Percentiles rank a stretch among this genome's conserved stretches.
These are phyloP conservation scores for Carallia pectinifolia DNA, from an alignment of 345 rosid genomes.

Conservation along the genomic window DNA sequence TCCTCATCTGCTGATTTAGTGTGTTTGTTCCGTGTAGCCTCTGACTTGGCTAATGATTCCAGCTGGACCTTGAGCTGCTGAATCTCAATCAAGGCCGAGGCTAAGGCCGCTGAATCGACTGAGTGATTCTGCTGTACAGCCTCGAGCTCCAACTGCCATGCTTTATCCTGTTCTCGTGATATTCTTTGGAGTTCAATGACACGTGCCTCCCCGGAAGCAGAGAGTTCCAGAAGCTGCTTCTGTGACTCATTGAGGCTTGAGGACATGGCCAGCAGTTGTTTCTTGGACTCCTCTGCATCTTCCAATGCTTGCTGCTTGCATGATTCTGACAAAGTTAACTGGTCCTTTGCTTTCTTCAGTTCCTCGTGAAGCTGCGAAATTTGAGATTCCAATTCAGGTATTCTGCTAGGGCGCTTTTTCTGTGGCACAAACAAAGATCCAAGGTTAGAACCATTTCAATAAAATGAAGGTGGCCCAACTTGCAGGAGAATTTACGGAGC, in stretches of 20 bases:
- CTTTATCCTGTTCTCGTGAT: conserved; percentile 76
- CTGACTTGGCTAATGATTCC: conserved; percentile 58
- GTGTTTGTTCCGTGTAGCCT: conserved; percentile 48
- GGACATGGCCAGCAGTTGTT: conserved; percentile 47
- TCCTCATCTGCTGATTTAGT: conserved; percentile 56
- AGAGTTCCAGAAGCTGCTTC: conserved; percentile 63
- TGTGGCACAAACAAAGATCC: conserved; percentile 25
- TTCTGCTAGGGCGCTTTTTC: conserved; percentile 60
- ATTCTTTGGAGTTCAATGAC: conserved; percentile 65
- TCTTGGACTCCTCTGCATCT: conserved; percentile 75
- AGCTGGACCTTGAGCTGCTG: conserved; percentile 70
- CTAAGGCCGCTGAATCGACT: conserved; percentile 70
- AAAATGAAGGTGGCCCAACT: not conserved
- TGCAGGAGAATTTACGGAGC: not conserved
- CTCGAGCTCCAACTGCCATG: conserved; percentile 87
- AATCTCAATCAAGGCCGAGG: conserved; percentile 79
- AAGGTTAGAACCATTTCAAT: not conserved
- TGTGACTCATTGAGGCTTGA: conserved; percentile 58
- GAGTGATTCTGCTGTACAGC: conserved; percentile 74
- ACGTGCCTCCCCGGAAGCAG: conserved; percentile 66
- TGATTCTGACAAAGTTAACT: conserved; percentile 62
- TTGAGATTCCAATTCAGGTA: conserved; percentile 65
- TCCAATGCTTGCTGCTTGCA: conserved; percentile 61
- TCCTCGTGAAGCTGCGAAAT: conserved; percentile 75
- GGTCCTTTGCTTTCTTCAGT: conserved; percentile 71